Evolutionary conservation across 139 green algal species (phyloP).

Genomic region (Penium margaritaceum): DNA sequence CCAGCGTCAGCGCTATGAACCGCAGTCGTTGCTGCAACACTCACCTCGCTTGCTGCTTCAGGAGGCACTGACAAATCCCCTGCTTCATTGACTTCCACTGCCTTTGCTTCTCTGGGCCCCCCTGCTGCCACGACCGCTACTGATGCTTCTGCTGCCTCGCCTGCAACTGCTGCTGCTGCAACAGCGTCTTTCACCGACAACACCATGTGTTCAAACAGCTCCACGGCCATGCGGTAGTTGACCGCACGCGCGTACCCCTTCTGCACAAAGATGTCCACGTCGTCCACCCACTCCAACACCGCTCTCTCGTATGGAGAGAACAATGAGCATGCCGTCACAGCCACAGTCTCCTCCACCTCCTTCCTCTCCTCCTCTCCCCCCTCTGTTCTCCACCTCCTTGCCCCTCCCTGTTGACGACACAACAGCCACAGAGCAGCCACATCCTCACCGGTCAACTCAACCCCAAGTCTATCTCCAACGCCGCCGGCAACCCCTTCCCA

Average conservation of each 20-base stretch:
- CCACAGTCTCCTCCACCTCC: not conserved
- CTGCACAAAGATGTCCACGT: slow-evolving; percentile 23
- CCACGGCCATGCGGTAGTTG: slow-evolving; percentile 39
- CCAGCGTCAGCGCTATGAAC: too few species aligned
- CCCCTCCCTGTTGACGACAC: slow-evolving; percentile 27
- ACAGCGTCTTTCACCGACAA: slow-evolving; percentile 21
- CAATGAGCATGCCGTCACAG: slow-evolving; percentile 21
- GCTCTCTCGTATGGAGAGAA: slow-evolving; percentile 8
- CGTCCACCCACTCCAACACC: slow-evolving; percentile 38
- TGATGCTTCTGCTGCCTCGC: not conserved
- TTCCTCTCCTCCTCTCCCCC: not conserved
- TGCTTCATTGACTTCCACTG: not conserved
- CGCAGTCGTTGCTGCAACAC: too few species aligned
- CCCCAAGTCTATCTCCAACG: not conserved
- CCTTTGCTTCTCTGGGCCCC: not conserved
- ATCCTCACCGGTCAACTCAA: slow-evolving; percentile 15
- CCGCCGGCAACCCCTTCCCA: not conserved
- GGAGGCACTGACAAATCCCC: too few species aligned
- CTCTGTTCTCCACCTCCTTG: not conserved
- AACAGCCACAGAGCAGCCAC: slow-evolving; percentile 30
- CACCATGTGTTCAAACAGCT: too few species aligned
- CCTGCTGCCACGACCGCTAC: not conserved
- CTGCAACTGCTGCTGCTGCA: slow-evolving; percentile 6
- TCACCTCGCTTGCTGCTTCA: too few species aligned
- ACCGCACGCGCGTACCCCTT: slow-evolving; percentile 31